Conservation (phyloP, 2,329 filamentous ascomycete species). For the Ceratocystis cacaofunesta region DNA sequence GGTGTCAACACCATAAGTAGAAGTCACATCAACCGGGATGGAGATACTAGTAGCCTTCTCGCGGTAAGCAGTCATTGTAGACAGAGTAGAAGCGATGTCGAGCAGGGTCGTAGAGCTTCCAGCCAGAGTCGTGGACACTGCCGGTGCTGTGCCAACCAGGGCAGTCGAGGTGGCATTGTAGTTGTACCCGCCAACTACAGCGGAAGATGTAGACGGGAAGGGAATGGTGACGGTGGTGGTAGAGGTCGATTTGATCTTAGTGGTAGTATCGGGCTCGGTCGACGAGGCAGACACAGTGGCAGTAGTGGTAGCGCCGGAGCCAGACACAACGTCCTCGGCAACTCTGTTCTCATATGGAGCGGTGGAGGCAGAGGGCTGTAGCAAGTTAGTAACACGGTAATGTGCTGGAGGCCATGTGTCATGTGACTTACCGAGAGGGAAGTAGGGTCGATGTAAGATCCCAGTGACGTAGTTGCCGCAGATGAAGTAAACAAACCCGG, state of each 20-base stretch:
- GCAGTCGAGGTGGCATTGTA: background rate
- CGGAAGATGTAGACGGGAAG: background rate
- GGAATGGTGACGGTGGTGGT: slow-evolving; percentile 9
- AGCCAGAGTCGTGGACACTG: background rate
- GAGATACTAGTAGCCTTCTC: background rate
- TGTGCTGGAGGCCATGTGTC: background rate
- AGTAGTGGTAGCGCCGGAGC: background rate
- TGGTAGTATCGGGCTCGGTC: slow-evolving; percentile 9
- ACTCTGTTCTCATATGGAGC: background rate
- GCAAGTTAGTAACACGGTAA: background rate
- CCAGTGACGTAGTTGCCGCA: background rate
- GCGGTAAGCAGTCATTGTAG: background rate
- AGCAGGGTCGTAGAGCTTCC: background rate
- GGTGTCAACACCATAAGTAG: background rate
- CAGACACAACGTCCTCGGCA: background rate
- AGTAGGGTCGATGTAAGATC: background rate
- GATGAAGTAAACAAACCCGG: background rate
- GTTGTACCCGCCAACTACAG: background rate
- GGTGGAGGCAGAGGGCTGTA: background rate
- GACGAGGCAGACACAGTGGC: background rate
- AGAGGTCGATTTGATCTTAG: background rate
- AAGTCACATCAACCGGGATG: background rate
- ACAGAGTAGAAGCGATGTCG: background rate
- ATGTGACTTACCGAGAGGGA: background rate
- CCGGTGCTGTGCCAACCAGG: background rate